A percentile compares a stretch with the other conserved stretches of the same genome.
Conservation (phyloP, 306 rosid genomes). For the Ceratonia siliqua region DNA sequence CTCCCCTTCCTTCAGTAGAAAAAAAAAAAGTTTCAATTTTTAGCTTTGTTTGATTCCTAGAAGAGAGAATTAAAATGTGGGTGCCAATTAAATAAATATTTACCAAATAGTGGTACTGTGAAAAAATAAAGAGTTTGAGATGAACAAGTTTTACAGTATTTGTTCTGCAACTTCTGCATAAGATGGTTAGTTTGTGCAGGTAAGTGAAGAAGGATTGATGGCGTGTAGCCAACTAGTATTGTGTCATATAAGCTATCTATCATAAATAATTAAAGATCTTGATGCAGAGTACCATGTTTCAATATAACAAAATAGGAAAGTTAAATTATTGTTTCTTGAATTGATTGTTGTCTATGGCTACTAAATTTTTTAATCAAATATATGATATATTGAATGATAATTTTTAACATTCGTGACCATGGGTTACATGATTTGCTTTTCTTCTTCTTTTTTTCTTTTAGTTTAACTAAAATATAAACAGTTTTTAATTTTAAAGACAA, state of each 20-base stretch:
- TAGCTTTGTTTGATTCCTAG: conserved; percentile 9
- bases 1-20: background rate
- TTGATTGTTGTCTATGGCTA: no score
- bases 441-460: no score
- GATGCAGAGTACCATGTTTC: no score
- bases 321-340: no score
- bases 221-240: background rate
- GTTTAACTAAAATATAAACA: no score
- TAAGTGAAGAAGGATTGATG: background rate
- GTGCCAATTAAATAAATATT: conserved; percentile 1
- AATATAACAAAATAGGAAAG: no score
- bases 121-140: background rate
- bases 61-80: background rate
- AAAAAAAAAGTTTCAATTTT: background rate
- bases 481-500: no score
- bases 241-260: background rate
- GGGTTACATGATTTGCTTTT: no score
- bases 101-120: background rate
- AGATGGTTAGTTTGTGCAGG: background rate
- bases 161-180: background rate
- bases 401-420: no score
- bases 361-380: no score
- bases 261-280: background rate
- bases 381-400: no score
- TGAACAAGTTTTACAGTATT: background rate